Percentiles rank a stretch among this genome's conserved stretches.
Conservation (phyloP, 2,329 filamentous ascomycete genomes). For the Sphaerostilbella broomeana region DNA sequence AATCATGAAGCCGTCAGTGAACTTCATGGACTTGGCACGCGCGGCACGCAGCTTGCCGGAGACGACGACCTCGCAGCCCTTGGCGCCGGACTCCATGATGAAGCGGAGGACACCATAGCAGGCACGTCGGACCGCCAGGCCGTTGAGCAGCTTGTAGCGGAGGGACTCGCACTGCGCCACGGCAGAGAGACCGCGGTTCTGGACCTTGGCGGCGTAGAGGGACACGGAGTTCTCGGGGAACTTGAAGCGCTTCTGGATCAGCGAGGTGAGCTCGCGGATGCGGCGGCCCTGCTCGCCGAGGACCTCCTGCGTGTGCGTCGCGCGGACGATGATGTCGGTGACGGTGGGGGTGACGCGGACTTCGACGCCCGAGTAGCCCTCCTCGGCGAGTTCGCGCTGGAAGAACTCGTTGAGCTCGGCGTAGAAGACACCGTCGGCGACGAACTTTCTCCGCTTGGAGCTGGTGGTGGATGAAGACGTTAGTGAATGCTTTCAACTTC, state of each 20-base stretch:
- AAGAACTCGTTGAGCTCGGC: constrained; percentile 99
- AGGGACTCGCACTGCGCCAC: constrained; percentile 99
- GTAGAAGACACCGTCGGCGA: constrained; percentile 99
- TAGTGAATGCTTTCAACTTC: too few species aligned
- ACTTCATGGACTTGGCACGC: constrained; percentile 99
- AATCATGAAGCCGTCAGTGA: constrained; percentile 99
- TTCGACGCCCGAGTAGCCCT: constrained; percentile 99
- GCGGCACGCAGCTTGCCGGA: constrained; percentile 98
- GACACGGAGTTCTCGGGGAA: constrained; percentile 99
- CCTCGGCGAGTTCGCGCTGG: constrained; percentile 99
- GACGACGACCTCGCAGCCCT: constrained; percentile 99
- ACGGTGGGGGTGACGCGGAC: constrained; percentile 99
- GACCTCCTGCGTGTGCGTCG: constrained; percentile 99
- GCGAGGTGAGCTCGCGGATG: constrained; percentile 99
- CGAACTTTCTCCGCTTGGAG: constrained; percentile 91
- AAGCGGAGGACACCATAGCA: constrained; percentile 99
- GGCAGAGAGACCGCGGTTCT: constrained; percentile 99
- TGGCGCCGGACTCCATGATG: constrained; percentile 99
- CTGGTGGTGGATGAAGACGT: constrained; percentile 36
- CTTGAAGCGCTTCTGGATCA: constrained; percentile 99
- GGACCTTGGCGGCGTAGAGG: constrained; percentile 99
- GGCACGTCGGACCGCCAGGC: constrained; percentile 94
- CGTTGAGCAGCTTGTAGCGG: constrained; percentile 99
- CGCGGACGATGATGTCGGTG: constrained; percentile 99
- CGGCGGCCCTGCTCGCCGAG: constrained; percentile 99